phyloP scores from a whole-genome alignment of 257 asterid genomes.

The Avicennia marina region DNA sequence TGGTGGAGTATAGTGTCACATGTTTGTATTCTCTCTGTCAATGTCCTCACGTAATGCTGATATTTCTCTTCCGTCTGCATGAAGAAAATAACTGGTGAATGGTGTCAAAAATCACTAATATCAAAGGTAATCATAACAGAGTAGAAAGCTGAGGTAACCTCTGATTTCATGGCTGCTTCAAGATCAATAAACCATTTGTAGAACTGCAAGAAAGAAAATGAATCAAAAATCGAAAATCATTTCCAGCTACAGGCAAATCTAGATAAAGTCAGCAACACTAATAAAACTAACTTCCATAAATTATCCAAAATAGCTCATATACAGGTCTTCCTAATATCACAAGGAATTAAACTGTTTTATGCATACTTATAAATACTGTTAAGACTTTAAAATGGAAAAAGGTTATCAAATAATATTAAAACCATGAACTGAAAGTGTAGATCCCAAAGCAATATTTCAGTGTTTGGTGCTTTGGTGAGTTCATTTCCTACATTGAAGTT shows the following conservation, averaged over 20 bases:
- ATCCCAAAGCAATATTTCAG: not conserved
- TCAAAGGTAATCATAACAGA: constrained; percentile 4
- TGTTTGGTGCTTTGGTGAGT: too few relatives aligned
- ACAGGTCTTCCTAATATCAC: constrained; percentile 6
- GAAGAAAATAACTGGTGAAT: constrained; percentile 10
- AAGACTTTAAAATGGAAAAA: not conserved
- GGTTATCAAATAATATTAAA: not conserved
- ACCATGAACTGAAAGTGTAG: constrained; percentile 4
- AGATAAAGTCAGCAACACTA: constrained; percentile 1
- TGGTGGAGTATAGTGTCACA: constrained; percentile 89
- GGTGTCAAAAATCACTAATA: constrained; percentile 4
- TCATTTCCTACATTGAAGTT: constrained; percentile 4
- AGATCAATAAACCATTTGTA: constrained; percentile 93
- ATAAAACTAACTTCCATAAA: not conserved
- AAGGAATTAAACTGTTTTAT: constrained; percentile 1
- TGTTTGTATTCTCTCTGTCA: constrained; percentile 83
- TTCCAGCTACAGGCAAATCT: not conserved
- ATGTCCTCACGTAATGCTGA: constrained; percentile 90
- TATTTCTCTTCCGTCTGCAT: constrained; percentile 93
- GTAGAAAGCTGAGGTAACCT: constrained; percentile 49
- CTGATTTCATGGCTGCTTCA: constrained; percentile 99
- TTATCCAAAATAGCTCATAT: constrained; percentile 1
- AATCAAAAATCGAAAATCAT: not conserved
- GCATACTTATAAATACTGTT: not conserved
- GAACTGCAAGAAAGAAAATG: constrained; percentile 55